phyloP scores from a whole-genome alignment of 768 basidiomycete genomes.

The Chiua virens region DNA sequence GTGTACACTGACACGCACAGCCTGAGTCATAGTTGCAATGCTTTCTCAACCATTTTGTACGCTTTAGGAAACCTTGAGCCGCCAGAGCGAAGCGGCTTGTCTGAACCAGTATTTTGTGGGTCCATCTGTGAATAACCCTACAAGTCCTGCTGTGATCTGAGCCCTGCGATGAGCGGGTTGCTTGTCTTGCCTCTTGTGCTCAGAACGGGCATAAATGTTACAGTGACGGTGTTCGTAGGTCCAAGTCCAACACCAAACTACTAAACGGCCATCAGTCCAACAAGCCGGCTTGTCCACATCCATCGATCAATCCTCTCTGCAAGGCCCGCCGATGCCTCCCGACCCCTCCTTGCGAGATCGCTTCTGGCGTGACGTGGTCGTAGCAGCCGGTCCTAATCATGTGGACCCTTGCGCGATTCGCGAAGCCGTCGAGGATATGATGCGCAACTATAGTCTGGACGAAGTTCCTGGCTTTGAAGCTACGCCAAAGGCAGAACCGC shows the following conservation, averaged over 20 bases:
- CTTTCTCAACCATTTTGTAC: conserved; percentile 3
- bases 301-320: conserved; percentile 5
- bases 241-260: neutral
- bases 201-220: conserved; percentile 6
- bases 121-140: conserved; percentile 9
- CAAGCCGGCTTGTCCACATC: neutral
- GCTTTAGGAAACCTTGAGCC: conserved; percentile 20
- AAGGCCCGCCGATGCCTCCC: conserved; percentile 13
- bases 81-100: conserved; percentile 1
- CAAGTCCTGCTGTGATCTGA: neutral
- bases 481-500: neutral
- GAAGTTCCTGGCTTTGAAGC: conserved; percentile 19
- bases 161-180: neutral
- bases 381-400: conserved; percentile 3
- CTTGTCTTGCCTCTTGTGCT: conserved; percentile 3
- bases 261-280: too few relatives aligned
- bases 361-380: conserved; percentile 26
- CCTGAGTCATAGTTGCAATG: conserved; percentile 9
- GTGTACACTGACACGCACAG: neutral
- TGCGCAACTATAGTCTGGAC: conserved; percentile 20
- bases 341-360: conserved; percentile 17
- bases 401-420: conserved; percentile 13
- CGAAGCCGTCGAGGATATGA: conserved; percentile 24
- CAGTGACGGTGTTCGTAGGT: neutral
- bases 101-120: conserved; percentile 18